These are phyloP conservation scores for Penicillium maclennaniae DNA, from an alignment of 495 filamentous ascomycete species.

Conservation along the genomic window DNA sequence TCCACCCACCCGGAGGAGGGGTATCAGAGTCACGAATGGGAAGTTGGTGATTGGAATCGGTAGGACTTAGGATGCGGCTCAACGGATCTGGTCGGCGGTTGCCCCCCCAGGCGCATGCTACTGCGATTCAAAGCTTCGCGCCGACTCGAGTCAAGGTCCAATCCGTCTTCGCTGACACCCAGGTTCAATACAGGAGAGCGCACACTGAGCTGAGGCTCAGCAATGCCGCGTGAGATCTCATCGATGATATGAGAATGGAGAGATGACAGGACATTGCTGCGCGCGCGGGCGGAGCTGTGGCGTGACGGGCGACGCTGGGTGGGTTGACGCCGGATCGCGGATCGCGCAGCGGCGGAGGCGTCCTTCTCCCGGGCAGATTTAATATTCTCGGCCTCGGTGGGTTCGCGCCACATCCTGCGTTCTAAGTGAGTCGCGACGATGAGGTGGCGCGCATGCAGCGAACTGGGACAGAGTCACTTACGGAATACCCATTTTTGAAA, in stretches of 20 bases:
- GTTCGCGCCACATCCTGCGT: slow-evolving; percentile 56
- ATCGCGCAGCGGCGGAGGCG: slow-evolving; percentile 59
- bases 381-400: slow-evolving; percentile 43
- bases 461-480: slow-evolving; percentile 46
- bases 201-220: slow-evolving; percentile 21
- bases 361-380: slow-evolving; percentile 57
- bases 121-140: slow-evolving; percentile 25
- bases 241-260: slow-evolving; percentile 41
- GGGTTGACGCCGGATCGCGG: slow-evolving; percentile 63
- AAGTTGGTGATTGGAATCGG: too few relatives aligned
- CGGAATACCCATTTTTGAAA: slow-evolving; percentile 68
- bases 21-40: slow-evolving; percentile 4
- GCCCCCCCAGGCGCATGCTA: slow-evolving; percentile 14
- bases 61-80: slow-evolving; percentile 3
- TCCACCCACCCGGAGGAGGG: not conserved
- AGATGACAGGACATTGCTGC: slow-evolving; percentile 29
- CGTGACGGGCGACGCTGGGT: slow-evolving; percentile 38
- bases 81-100: slow-evolving; percentile 29
- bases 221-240: slow-evolving; percentile 41
- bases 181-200: slow-evolving; percentile 32
- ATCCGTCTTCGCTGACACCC: slow-evolving; percentile 27
- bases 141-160: slow-evolving; percentile 31
- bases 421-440: slow-evolving; percentile 22
- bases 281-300: slow-evolving; percentile 27
- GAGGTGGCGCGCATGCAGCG: slow-evolving; percentile 29